Evolutionary conservation across 352 stramenopile genomes (phyloP).

Genomic region (Globisporangium mamillatum): DNA sequence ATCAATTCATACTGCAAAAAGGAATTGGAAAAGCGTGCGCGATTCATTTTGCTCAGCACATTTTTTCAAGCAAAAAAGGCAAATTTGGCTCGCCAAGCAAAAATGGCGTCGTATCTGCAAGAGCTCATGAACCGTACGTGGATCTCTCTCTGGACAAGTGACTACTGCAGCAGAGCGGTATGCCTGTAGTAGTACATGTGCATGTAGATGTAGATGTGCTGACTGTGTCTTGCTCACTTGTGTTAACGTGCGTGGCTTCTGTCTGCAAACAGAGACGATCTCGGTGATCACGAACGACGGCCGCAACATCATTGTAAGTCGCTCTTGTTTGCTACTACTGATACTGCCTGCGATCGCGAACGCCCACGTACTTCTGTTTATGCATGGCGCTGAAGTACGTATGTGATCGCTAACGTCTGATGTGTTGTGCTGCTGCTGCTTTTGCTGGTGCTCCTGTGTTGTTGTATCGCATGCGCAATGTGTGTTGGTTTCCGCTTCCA

Average conservation of each 20-base stretch:
- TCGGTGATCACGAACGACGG: slow-evolving; percentile 93
- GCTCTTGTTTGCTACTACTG: neutral
- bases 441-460: slow-evolving; percentile 9
- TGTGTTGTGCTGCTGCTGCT: neutral
- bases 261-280: slow-evolving; percentile 65
- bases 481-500: neutral
- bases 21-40: neutral
- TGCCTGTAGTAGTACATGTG: neutral
- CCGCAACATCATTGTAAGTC: slow-evolving; percentile 90
- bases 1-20: neutral
- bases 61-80: neutral
- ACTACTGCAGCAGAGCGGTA: neutral
- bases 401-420: neutral
- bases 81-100: slow-evolving; percentile 5
- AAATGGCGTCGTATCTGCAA: slow-evolving; percentile 81
- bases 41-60: neutral
- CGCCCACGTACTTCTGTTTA: neutral
- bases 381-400: neutral
- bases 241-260: neutral
- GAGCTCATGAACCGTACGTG: slow-evolving; percentile 82
- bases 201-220: neutral
- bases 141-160: neutral
- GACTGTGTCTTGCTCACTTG: neutral
- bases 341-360: neutral
- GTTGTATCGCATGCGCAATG: neutral